Percentiles rank a stretch among this genome's conserved stretches.
Conservation (phyloP, 768 basidiomycete genomes). For the Sporobolomyces roseus region DNA sequence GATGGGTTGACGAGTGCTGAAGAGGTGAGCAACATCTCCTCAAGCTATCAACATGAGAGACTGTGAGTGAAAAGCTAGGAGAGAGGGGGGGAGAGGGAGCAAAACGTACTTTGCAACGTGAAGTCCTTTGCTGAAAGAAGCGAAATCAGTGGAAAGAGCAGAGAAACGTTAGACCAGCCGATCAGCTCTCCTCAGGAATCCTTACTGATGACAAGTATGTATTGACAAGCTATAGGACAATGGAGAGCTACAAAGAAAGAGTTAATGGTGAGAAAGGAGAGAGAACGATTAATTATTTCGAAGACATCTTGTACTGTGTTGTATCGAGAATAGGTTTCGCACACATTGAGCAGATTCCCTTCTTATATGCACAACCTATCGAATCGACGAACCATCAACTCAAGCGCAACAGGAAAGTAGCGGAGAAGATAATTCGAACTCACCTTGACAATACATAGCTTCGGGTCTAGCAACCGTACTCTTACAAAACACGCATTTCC, state of each 20-base stretch:
- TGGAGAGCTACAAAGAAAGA: no score
- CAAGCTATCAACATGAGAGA: conserved; percentile 16
- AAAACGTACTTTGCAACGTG: conserved; percentile 30
- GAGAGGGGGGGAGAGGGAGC: neutral
- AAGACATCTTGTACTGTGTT: conserved; percentile 28
- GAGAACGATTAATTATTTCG: conserved; percentile 3
- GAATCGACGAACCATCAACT: neutral
- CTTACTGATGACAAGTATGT: no score
- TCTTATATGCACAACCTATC: conserved; percentile 30
- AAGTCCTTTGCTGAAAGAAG: conserved; percentile 6
- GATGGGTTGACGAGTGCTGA: conserved; percentile 37
- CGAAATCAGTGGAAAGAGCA: neutral
- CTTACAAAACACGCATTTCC: conserved; percentile 34
- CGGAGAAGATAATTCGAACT: neutral
- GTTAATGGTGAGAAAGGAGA: neutral
- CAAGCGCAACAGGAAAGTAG: neutral
- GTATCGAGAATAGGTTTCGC: conserved; percentile 35
- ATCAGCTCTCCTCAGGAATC: no score
- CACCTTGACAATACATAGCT: conserved; percentile 40
- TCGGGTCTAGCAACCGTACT: conserved; percentile 23
- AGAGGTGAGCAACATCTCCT: conserved; percentile 30
- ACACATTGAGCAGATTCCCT: conserved; percentile 34
- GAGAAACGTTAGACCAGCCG: no score
- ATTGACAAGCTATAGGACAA: no score
- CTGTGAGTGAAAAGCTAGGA: neutral